A percentile compares a stretch with the other conserved stretches of the same genome.
Conservation (phyloP, 1,284 basidiomycete genomes). For the Trametes hirsuta region DNA sequence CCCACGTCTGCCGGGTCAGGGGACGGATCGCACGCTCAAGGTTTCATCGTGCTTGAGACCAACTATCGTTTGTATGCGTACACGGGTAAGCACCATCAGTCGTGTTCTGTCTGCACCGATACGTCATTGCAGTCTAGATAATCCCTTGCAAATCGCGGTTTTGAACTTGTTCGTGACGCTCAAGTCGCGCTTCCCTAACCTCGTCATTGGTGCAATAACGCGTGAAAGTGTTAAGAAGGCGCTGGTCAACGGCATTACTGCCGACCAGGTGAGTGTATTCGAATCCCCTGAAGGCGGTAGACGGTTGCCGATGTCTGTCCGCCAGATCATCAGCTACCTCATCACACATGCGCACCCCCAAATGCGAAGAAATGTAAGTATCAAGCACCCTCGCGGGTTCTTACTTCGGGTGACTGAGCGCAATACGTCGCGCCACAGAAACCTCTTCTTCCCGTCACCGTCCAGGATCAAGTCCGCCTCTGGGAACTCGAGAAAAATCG, state of each 20-base stretch:
- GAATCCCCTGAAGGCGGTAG: background rate
- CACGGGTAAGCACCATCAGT: constrained; percentile 64
- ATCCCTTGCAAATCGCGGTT: constrained; percentile 95
- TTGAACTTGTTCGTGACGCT: constrained; percentile 93
- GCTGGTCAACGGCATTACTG: constrained; percentile 92
- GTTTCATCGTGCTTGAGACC: constrained; percentile 97
- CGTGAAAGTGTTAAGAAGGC: constrained; percentile 95
- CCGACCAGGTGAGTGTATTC: constrained; percentile 77
- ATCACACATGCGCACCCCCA: constrained; percentile 96
- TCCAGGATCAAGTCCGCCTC: constrained; percentile 96
- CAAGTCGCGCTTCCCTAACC: constrained; percentile 94
- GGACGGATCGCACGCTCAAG: constrained; percentile 65
- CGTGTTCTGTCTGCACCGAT: constrained; percentile 6
- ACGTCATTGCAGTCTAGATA: constrained; percentile 57
- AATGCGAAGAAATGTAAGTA: constrained; percentile 89
- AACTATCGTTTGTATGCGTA: constrained; percentile 99
- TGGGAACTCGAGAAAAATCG: constrained; percentile 98
- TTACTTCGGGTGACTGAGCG: background rate
- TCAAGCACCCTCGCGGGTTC: background rate
- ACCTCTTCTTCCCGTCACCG: constrained; percentile 91
- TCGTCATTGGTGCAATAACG: constrained; percentile 94
- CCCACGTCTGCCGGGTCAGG: constrained; percentile 63
- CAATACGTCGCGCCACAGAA: constrained; percentile 51
- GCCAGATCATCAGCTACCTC: constrained; percentile 90
- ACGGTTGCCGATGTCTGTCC: constrained; percentile 12